A percentile compares a stretch with the other conserved stretches of the same genome.
Conservation (phyloP, 768 basidiomycete species). For the Dendrothele bispora region DNA sequence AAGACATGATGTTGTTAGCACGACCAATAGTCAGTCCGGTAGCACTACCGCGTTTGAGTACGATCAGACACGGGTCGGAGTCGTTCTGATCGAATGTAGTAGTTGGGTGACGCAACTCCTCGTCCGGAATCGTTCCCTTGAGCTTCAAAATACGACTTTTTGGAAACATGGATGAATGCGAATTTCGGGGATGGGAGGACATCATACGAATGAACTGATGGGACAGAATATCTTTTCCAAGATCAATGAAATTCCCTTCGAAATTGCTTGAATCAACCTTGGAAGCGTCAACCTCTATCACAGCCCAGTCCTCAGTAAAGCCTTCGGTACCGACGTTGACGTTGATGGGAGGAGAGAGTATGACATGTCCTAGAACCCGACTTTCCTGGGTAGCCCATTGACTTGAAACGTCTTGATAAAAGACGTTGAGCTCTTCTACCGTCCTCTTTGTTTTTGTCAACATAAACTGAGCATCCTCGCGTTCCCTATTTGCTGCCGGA, state of each 20-base stretch:
- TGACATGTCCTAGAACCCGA: conserved; percentile 27
- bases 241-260: conserved; percentile 27
- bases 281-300: conserved; percentile 20
- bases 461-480: not conserved
- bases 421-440: conserved; percentile 10
- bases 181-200: conserved; percentile 10
- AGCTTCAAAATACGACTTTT: conserved; percentile 23
- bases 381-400: conserved; percentile 18
- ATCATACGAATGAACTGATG: conserved; percentile 14
- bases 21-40: conserved; percentile 31
- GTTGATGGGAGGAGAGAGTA: conserved; percentile 24
- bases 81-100: conserved; percentile 20
- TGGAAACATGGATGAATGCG: conserved; percentile 27
- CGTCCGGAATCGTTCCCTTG: conserved; percentile 23
- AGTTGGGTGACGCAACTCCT: conserved; percentile 25
- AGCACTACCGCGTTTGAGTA: conserved; percentile 31
- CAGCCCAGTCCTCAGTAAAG: conserved; percentile 24
- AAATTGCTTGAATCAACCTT: conserved; percentile 20
- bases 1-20: conserved; percentile 24
- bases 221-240: conserved; percentile 14
- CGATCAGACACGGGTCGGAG: conserved; percentile 26
- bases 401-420: conserved; percentile 17
- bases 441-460: conserved; percentile 5
- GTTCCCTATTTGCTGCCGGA: not conserved
- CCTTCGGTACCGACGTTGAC: conserved; percentile 10